Evolutionary conservation across 176 grass and related monocot genomes (phyloP).

Genomic region (Eleusine indica): DNA sequence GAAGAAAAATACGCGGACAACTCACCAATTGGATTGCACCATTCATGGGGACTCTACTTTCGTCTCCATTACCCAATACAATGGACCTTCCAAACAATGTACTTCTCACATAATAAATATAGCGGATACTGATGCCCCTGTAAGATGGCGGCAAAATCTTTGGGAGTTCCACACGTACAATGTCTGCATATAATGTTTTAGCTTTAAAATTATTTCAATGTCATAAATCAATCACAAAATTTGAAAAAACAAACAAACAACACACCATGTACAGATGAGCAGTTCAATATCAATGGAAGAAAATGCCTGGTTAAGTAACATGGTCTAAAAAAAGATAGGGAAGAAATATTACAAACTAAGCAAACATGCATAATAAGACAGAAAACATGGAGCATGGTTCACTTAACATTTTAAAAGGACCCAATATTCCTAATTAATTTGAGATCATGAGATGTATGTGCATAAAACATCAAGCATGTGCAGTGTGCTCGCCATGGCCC

Average conservation of each 20-base stretch:
- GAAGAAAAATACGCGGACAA: conserved; percentile 23
- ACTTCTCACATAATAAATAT: conserved; percentile 91
- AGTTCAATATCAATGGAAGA: background rate
- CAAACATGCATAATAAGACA: background rate
- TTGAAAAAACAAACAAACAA: background rate
- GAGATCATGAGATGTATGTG: background rate
- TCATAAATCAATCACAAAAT: background rate
- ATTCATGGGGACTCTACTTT: conserved; percentile 54
- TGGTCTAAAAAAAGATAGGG: background rate
- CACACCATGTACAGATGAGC: background rate
- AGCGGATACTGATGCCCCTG: conserved; percentile 85
- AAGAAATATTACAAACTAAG: background rate
- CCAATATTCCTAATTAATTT: background rate
- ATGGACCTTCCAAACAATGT: conserved; percentile 68
- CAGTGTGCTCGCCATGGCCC: background rate
- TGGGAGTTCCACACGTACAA: conserved; percentile 77
- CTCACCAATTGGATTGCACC: conserved; percentile 76
- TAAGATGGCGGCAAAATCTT: conserved; percentile 93
- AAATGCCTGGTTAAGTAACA: background rate
- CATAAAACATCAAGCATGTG: background rate
- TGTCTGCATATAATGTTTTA: conserved; percentile 56
- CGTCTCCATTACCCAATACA: conserved; percentile 53
- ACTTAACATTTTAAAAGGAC: background rate
- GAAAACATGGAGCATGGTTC: background rate
- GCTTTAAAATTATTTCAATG: conserved; percentile 24